These are phyloP conservation scores for Penicillium brevicompactum DNA, from an alignment of 2,329 filamentous ascomycete genomes.

Conservation along the genomic window DNA sequence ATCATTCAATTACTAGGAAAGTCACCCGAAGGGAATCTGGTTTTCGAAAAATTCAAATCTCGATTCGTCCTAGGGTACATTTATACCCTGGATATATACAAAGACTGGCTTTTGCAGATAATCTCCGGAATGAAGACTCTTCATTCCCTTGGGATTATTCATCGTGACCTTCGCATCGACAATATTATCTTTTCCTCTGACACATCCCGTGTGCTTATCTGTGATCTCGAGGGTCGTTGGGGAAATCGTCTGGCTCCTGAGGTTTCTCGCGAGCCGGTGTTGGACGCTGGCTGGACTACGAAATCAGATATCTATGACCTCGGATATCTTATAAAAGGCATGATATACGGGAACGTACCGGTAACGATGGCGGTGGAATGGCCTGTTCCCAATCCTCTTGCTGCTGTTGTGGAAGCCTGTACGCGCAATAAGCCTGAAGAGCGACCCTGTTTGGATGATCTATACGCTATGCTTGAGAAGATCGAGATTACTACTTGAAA, in stretches of 20 bases:
- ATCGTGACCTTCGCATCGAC: conserved; percentile 2
- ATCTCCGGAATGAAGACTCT: neutral
- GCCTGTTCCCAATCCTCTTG: neutral
- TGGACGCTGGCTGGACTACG: neutral
- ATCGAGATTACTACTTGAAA: neutral
- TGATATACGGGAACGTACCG: neutral
- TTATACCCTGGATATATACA: neutral
- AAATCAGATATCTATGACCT: conserved; percentile 2
- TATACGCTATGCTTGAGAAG: neutral
- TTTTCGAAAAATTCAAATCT: neutral
- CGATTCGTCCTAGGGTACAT: neutral
- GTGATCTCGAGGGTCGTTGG: neutral
- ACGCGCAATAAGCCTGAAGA: neutral
- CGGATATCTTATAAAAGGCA: neutral
- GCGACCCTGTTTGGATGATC: neutral
- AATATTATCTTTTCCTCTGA: conserved; percentile 1
- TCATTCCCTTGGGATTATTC: conserved; percentile 1
- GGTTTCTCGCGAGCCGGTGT: neutral
- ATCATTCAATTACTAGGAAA: neutral
- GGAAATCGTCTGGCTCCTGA: conserved; percentile 1
- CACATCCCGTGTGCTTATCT: neutral
- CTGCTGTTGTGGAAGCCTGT: neutral
- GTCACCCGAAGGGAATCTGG: neutral
- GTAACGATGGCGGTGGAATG: neutral
- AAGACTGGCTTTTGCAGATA: neutral